phyloP scores from a whole-genome alignment of 2,329 filamentous ascomycete genomes.

The Cytospora chrysosperma region DNA sequence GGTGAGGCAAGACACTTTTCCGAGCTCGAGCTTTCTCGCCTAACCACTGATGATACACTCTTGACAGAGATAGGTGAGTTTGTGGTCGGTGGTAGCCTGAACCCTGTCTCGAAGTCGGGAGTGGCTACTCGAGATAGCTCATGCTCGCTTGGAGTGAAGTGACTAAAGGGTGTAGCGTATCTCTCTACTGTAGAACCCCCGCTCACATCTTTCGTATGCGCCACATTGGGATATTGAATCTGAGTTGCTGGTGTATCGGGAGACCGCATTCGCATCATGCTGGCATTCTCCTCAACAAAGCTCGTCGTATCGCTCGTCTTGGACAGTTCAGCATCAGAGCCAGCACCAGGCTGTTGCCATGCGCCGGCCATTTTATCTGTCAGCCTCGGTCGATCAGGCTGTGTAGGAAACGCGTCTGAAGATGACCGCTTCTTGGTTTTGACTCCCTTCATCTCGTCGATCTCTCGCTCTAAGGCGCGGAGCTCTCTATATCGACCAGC shows the following conservation, averaged over 20 bases:
- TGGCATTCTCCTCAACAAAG: constrained; percentile 5
- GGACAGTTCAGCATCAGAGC: background rate
- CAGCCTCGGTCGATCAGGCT: background rate
- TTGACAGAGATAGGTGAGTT: background rate
- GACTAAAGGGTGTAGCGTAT: constrained; percentile 19
- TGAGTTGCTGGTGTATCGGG: constrained; percentile 11
- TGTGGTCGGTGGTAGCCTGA: background rate
- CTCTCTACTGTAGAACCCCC: constrained; percentile 14
- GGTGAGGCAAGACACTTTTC: background rate
- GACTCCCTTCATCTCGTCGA: constrained; percentile 26
- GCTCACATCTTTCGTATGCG: constrained; percentile 5
- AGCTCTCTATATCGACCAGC: constrained; percentile 27
- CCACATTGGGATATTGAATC: background rate
- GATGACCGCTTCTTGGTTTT: background rate
- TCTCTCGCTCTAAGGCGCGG: constrained; percentile 26
- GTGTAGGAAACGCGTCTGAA: background rate
- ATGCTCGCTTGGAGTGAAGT: constrained; percentile 1
- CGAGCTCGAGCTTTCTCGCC: constrained; percentile 5
- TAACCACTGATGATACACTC: background rate
- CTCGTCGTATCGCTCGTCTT: background rate
- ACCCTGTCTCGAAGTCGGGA: background rate
- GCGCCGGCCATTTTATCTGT: constrained; percentile 7
- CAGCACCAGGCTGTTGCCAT: constrained; percentile 9
- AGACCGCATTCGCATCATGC: background rate
- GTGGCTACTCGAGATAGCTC: constrained; percentile 7